Conservation (phyloP, 2,329 filamentous ascomycete species). For the Ophiostoma sp. region DNA sequence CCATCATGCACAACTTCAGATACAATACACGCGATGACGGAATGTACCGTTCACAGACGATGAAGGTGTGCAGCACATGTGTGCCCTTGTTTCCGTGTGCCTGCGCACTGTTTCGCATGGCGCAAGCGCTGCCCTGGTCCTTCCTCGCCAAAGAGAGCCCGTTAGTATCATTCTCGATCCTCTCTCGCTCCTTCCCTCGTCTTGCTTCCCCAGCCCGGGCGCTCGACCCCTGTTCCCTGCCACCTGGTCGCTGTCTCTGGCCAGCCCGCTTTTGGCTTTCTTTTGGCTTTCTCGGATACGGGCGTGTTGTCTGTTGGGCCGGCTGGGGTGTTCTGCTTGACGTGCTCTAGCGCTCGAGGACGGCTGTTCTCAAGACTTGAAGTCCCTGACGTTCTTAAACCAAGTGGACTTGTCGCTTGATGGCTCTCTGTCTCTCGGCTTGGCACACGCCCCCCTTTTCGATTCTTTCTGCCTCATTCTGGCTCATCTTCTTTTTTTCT, state of each 20-base stretch:
- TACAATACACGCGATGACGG: not conserved
- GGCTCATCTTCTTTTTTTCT: not conserved
- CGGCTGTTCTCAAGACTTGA: not conserved
- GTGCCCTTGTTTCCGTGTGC: not conserved
- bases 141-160: not conserved
- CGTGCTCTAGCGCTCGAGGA: not conserved
- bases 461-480: not conserved
- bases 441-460: not conserved
- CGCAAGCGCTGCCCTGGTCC: conserved; percentile 8
- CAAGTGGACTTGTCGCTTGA: conserved; percentile 1
- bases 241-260: not conserved
- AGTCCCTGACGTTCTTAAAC: not conserved
- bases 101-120: conserved; percentile 3
- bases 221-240: conserved; percentile 10
- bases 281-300: not conserved
- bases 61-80: not conserved
- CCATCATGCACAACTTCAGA: not conserved
- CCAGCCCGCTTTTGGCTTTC: conserved; percentile 1
- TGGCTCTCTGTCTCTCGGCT: not conserved
- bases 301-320: not conserved
- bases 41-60: conserved; percentile 6
- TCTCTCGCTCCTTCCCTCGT: not conserved
- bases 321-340: not conserved
- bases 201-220: not conserved
- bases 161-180: not conserved